A percentile compares a stretch with the other conserved stretches of the same genome.
phyloP scores from a whole-genome alignment of 805 yeast genomes.

The Metschnikowia noctiluminum region DNA sequence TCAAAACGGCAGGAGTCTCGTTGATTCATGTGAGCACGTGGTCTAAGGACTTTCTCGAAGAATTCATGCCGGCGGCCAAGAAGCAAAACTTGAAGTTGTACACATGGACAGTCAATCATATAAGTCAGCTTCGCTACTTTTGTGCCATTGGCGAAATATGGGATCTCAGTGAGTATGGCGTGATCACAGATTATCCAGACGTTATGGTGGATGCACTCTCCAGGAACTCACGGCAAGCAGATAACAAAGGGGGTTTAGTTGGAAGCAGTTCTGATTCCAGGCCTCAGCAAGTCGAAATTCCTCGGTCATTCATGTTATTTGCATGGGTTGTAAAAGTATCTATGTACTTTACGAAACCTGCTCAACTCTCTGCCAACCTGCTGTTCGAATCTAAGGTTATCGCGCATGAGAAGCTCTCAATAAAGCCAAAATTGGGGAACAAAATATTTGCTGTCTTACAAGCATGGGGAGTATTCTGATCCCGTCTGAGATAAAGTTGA shows the following conservation, averaged over 20 bases:
- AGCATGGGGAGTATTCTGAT: constrained; percentile 14
- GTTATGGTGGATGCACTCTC: constrained; percentile 21
- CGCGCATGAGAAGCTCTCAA: constrained; percentile 7
- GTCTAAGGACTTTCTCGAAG: constrained; percentile 32
- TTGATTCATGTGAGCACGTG: constrained; percentile 37
- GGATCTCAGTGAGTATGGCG: constrained; percentile 30
- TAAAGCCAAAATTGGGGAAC: constrained; percentile 6
- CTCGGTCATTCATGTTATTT: background rate
- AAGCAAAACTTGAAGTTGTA: constrained; percentile 30
- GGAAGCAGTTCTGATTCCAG: background rate
- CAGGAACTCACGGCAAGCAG: background rate
- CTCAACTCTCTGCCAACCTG: background rate
- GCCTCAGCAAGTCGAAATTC: background rate
- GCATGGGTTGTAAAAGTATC: constrained; percentile 6
- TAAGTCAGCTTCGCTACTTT: constrained; percentile 35
- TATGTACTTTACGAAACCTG: constrained; percentile 2
- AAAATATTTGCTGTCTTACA: constrained; percentile 17
- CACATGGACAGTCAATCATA: constrained; percentile 40
- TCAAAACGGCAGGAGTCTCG: constrained; percentile 35
- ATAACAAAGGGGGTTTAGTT: background rate
- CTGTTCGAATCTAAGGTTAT: constrained; percentile 12
- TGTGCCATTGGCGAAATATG: constrained; percentile 23
- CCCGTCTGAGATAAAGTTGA: background rate
- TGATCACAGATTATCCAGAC: constrained; percentile 37
- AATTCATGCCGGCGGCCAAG: constrained; percentile 36